phyloP scores from a whole-genome alignment of 139 green algal genomes.

The Marvania coccoides region DNA sequence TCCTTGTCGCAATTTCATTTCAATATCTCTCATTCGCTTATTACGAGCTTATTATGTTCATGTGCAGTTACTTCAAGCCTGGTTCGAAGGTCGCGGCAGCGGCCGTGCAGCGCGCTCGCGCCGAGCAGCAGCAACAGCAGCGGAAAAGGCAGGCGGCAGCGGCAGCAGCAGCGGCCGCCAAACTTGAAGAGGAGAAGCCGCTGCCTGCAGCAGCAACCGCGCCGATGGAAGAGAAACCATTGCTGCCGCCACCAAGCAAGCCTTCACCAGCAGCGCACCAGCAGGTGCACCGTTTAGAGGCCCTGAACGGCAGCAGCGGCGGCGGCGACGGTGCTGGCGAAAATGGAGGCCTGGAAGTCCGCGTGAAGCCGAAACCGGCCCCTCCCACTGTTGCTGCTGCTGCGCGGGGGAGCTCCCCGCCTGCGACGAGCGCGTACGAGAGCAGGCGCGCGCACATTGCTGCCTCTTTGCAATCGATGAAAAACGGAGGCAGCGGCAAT shows the following conservation, averaged over 20 bases:
- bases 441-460: constrained; percentile 19
- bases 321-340: no score
- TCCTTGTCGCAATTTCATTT: not conserved
- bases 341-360: no score
- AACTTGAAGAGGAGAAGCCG: not conserved
- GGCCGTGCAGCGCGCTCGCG: constrained; percentile 7
- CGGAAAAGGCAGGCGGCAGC: not conserved
- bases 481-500: not conserved
- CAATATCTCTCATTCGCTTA: not conserved
- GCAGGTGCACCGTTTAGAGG: no score
- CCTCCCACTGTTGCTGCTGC: no score
- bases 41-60: not conserved
- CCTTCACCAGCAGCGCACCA: no score
- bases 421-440: constrained; percentile 19
- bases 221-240: no score
- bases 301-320: no score
- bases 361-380: no score
- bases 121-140: not conserved
- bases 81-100: constrained; percentile 27
- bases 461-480: constrained; percentile 4
- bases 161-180: not conserved
- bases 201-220: no score
- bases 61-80: constrained; percentile 51
- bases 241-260: no score
- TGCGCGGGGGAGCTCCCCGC: no score